Evolutionary conservation across 2,329 filamentous ascomycete genomes (phyloP).

Genomic region (Dothistroma septosporum): DNA sequence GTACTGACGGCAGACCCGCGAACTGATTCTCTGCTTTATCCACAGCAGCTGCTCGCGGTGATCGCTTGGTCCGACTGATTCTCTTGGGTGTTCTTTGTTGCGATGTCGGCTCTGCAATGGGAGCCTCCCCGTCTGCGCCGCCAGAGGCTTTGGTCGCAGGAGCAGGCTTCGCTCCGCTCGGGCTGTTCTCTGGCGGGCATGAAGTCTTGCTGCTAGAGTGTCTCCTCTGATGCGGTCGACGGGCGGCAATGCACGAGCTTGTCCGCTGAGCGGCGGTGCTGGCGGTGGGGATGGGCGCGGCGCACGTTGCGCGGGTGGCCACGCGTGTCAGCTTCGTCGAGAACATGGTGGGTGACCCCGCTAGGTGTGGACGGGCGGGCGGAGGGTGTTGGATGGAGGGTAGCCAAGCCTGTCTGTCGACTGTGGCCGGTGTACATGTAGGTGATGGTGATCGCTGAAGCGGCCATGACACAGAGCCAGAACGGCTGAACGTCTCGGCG

Average conservation of each 20-base stretch:
- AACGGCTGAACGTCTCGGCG: slow-evolving; percentile 1
- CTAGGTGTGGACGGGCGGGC: not conserved
- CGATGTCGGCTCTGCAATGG: slow-evolving; percentile 17
- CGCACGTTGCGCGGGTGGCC: slow-evolving; percentile 29
- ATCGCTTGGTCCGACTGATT: slow-evolving; percentile 14
- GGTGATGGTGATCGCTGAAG: not conserved
- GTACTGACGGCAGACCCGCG: slow-evolving; percentile 66
- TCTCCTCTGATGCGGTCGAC: slow-evolving; percentile 46
- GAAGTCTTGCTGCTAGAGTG: slow-evolving; percentile 50
- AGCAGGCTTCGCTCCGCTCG: slow-evolving; percentile 29
- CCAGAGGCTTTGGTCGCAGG: slow-evolving; percentile 25
- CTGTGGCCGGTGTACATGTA: slow-evolving; percentile 2
- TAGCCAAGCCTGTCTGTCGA: not conserved
- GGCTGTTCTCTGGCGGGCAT: slow-evolving; percentile 40
- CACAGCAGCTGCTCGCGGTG: slow-evolving; percentile 10
- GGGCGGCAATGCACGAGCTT: slow-evolving; percentile 33
- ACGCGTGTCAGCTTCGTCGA: slow-evolving; percentile 32
- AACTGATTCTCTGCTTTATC: slow-evolving; percentile 38
- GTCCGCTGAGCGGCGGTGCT: slow-evolving; percentile 30
- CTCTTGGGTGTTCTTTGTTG: slow-evolving; percentile 19
- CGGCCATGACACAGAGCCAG: not conserved
- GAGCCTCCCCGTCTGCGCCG: slow-evolving; percentile 11
- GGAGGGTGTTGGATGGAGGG: not conserved
- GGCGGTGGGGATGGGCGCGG: slow-evolving; percentile 22
- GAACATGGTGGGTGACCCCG: slow-evolving; percentile 26